A percentile compares a stretch with the other conserved stretches of the same genome.
Conservation (phyloP, 1,139 yeast genomes). For the Hemisphaericaspora lyxosophila region DNA sequence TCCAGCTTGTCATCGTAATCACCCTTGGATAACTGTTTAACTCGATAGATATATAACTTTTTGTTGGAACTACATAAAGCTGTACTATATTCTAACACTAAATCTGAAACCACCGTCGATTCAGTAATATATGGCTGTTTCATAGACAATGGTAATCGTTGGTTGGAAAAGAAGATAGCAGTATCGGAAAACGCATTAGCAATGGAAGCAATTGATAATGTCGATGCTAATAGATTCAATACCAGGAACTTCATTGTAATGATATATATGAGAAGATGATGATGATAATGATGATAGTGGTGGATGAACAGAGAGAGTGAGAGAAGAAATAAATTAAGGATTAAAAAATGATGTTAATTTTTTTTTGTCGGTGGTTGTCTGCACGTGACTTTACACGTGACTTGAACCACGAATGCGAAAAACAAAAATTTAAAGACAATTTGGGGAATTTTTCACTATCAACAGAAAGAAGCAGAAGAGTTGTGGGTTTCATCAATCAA, state of each 20-base stretch:
- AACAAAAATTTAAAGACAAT: too few species aligned
- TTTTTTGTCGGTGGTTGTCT: too few species aligned
- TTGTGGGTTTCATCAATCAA: too few species aligned
- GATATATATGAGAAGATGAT: too few species aligned
- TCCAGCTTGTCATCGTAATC: not conserved
- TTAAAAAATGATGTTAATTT: too few species aligned
- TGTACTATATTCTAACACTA: slow-evolving; percentile 18
- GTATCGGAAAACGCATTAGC: slow-evolving; percentile 34
- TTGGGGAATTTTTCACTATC: too few species aligned
- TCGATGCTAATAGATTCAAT: not conserved
- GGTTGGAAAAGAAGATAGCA: slow-evolving; percentile 22
- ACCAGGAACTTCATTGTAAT: not conserved
- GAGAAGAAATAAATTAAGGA: not conserved
- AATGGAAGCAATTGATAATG: slow-evolving; percentile 7
- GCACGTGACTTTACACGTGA: too few species aligned
- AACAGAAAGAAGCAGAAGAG: too few species aligned
- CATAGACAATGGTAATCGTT: slow-evolving; percentile 7
- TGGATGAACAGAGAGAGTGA: not conserved
- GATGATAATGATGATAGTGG: too few species aligned
- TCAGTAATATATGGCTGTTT: slow-evolving; percentile 24
- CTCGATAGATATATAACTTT: slow-evolving; percentile 25
- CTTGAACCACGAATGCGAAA: too few species aligned
- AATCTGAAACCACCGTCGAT: slow-evolving; percentile 16
- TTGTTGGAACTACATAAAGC: slow-evolving; percentile 18
- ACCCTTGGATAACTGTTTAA: slow-evolving; percentile 16